A percentile compares a stretch with the other conserved stretches of the same genome.
Conservation (phyloP, 179 eudicot genomes). For the Patellifolia procumbens region DNA sequence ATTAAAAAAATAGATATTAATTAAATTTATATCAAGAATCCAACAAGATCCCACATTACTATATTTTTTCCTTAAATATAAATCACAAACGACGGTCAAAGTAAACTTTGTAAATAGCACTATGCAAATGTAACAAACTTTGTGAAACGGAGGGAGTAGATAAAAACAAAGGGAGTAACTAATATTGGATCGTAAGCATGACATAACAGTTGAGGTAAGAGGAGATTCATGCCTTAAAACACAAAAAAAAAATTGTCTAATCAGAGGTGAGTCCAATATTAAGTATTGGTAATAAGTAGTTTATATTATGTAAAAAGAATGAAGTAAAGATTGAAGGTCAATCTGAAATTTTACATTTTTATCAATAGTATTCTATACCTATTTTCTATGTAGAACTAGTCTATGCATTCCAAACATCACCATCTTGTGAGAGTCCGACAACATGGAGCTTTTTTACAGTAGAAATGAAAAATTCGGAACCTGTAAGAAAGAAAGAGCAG, state of each 20-base stretch:
- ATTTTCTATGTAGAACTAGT: conserved; percentile 19
- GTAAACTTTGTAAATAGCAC: too few species aligned
- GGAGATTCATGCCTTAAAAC: neutral
- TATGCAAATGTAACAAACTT: too few species aligned
- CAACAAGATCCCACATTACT: too few species aligned
- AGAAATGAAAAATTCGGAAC: neutral
- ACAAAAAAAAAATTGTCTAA: neutral
- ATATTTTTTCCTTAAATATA: too few species aligned
- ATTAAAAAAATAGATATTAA: too few species aligned
- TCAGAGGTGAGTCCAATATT: neutral
- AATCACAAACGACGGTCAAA: too few species aligned
- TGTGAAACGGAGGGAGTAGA: too few species aligned
- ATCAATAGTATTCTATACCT: conserved; percentile 23
- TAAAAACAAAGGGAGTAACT: neutral
- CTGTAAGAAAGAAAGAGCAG: neutral
- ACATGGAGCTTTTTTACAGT: conserved; percentile 10
- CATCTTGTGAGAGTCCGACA: neutral
- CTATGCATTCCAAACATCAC: conserved; percentile 18
- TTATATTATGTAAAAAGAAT: conserved; percentile 30
- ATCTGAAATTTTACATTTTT: conserved; percentile 19
- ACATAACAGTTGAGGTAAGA: neutral
- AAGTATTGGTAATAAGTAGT: neutral
- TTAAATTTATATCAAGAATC: too few species aligned
- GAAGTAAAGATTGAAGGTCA: conserved; percentile 23
- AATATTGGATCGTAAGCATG: neutral